phyloP scores from a whole-genome alignment of 352 stramenopile genomes.

The Aphanomyces stellatus region DNA sequence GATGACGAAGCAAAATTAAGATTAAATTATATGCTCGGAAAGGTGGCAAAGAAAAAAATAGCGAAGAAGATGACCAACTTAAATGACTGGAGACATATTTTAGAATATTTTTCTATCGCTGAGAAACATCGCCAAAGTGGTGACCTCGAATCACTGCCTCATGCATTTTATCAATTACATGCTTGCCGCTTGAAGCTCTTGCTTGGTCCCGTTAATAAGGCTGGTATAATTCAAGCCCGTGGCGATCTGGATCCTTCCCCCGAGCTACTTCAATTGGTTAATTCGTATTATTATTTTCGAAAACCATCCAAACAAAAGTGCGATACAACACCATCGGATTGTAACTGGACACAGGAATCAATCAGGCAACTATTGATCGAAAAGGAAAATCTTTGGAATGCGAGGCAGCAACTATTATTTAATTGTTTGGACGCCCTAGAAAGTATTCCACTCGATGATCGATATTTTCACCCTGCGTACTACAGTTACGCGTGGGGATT shows the following conservation, averaged over 20 bases:
- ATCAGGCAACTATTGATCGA: background rate
- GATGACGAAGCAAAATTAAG: slow-evolving; percentile 20
- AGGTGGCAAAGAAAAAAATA: slow-evolving; percentile 28
- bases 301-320: background rate
- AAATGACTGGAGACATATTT: slow-evolving; percentile 20
- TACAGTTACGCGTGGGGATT: slow-evolving; percentile 49
- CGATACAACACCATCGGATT: background rate
- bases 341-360: background rate
- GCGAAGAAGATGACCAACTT: slow-evolving; percentile 48
- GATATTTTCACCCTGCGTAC: slow-evolving; percentile 70
- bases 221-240: background rate
- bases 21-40: slow-evolving; percentile 67
- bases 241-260: background rate
- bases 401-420: slow-evolving; percentile 35
- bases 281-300: background rate
- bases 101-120: slow-evolving; percentile 43
- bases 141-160: slow-evolving; percentile 59
- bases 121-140: slow-evolving; percentile 51
- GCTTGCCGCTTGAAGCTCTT: slow-evolving; percentile 14
- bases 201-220: background rate
- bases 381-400: background rate
- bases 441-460: slow-evolving; percentile 64
- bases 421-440: slow-evolving; percentile 71
- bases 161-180: slow-evolving; percentile 54
- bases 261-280: background rate